Evolutionary conservation across 805 yeast genomes (phyloP).

Genomic region (Metschnikowia kunwiensis): DNA sequence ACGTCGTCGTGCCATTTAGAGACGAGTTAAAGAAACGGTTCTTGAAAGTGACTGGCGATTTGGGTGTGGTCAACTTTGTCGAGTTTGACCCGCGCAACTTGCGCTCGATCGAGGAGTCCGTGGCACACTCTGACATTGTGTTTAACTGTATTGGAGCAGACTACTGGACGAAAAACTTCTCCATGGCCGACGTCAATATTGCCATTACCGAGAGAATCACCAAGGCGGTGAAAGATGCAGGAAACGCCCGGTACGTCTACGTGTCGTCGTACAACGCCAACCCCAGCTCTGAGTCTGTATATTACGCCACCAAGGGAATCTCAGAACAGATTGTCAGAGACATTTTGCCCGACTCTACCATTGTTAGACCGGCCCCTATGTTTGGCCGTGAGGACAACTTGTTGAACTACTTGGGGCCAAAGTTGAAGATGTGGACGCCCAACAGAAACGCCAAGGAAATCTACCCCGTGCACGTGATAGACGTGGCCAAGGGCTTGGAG

Average conservation of each 20-base stretch:
- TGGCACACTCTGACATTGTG: slow-evolving; percentile 79
- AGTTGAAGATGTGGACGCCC: slow-evolving; percentile 60
- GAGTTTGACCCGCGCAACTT: slow-evolving; percentile 81
- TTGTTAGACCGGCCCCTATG: slow-evolving; percentile 82
- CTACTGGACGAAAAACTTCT: slow-evolving; percentile 72
- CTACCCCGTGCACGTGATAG: slow-evolving; percentile 71
- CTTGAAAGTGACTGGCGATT: slow-evolving; percentile 78
- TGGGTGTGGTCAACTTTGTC: slow-evolving; percentile 80
- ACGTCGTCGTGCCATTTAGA: slow-evolving; percentile 73
- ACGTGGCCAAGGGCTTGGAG: slow-evolving; percentile 77
- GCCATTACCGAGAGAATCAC: slow-evolving; percentile 78
- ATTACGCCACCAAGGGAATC: slow-evolving; percentile 73
- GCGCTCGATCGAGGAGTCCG: slow-evolving; percentile 70
- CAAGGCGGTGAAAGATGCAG: slow-evolving; percentile 62
- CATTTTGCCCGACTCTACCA: slow-evolving; percentile 69
- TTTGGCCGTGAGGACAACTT: slow-evolving; percentile 72
- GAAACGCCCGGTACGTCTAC: slow-evolving; percentile 72
- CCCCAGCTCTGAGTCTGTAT: slow-evolving; percentile 63
- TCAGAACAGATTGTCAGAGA: slow-evolving; percentile 72
- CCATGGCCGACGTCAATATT: slow-evolving; percentile 79
- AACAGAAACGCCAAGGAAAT: slow-evolving; percentile 59
- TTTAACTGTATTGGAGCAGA: slow-evolving; percentile 77
- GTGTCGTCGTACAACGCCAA: slow-evolving; percentile 78
- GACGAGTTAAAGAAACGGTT: slow-evolving; percentile 76
- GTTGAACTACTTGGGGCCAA: slow-evolving; percentile 57